phyloP scores from a whole-genome alignment of 208 protist species.

The Leishmania amazonensis region DNA sequence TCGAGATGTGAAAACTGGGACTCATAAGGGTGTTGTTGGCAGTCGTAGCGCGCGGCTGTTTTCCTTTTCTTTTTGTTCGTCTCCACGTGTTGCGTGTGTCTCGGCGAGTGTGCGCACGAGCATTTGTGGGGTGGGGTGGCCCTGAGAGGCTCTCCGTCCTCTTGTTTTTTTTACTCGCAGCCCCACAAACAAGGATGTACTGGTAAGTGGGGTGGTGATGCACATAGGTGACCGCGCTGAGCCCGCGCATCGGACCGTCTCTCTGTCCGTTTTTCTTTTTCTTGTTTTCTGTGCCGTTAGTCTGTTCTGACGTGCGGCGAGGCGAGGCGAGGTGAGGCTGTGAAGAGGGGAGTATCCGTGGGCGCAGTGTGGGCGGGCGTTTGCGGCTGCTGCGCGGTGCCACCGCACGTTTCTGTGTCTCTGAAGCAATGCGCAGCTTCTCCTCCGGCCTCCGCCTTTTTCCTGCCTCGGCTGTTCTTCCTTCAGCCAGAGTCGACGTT shows the following conservation, averaged over 20 bases:
- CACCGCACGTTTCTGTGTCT: background rate
- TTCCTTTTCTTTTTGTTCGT: background rate
- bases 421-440: background rate
- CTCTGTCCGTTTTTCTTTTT: background rate
- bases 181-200: conserved; percentile 3
- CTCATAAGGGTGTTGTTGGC: background rate
- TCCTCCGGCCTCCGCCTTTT: background rate
- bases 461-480: background rate
- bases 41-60: background rate
- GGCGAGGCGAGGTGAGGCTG: background rate
- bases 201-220: background rate
- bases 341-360: too few relatives aligned
- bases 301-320: background rate
- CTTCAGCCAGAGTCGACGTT: background rate
- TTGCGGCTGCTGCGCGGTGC: background rate
- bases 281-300: background rate
- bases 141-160: too few relatives aligned
- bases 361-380: background rate
- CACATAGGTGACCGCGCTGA: background rate
- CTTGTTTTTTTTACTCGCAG: background rate
- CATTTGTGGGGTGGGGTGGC: background rate
- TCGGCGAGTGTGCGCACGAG: background rate
- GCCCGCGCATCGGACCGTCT: background rate
- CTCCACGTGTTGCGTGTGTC: background rate
- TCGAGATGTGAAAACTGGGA: conserved; percentile 49